Base-by-base conservation (phyloP, 1,284 basidiomycete species). In the Calocybe gambosa region DNA sequence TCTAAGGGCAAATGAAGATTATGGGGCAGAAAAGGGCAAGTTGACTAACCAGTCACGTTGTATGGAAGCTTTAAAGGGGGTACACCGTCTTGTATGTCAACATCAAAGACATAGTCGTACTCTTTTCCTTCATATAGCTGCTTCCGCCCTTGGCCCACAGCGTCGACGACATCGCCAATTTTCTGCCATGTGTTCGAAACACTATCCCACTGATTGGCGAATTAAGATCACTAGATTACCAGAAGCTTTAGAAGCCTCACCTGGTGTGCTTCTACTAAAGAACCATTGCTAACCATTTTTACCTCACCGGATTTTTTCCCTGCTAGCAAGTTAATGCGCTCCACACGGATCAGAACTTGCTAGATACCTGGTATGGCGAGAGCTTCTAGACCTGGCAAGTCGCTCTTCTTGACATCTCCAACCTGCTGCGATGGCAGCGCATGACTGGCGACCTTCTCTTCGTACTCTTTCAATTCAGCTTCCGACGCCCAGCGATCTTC, bases 21-120 rank as follows among this genome's bases (percentile, higher is more conserved):
- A 43, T 9, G 25, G 42, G 3, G 34, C 44, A 5, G 6, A 15
- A 25, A 19, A 21, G 51, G 31, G 9, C 39, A 42, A 12, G 46
- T 13, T n/a, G 40, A 41, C 80, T 50, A 54, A 90, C 93, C 92
- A 37, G 79, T 79, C 10, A 78, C 80, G 61, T 98, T 98, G 67
- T 90, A 99, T 0, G 95, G 94, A 25, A 99, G 76, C 62, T 98
- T 98, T 53, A 99, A 74, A 5, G 93, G 86, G 5, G 95, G 94
- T 18, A 81, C 82, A 5, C 93, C 95, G 54, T 98, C 95, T 53
- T 91, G 77, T 21, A 98, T 87, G 60, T 98, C 95, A 15, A 99
- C 94, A 59, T 98, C 94, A 59, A 99, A 99, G 6, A 99, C 95
- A 59, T 97, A 95, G 68, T 99, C 96, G 61, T 94, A 99, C 67